These are phyloP conservation scores for Claviceps pazoutovae DNA, from an alignment of 2,329 filamentous ascomycete species.

Conservation along the genomic window DNA sequence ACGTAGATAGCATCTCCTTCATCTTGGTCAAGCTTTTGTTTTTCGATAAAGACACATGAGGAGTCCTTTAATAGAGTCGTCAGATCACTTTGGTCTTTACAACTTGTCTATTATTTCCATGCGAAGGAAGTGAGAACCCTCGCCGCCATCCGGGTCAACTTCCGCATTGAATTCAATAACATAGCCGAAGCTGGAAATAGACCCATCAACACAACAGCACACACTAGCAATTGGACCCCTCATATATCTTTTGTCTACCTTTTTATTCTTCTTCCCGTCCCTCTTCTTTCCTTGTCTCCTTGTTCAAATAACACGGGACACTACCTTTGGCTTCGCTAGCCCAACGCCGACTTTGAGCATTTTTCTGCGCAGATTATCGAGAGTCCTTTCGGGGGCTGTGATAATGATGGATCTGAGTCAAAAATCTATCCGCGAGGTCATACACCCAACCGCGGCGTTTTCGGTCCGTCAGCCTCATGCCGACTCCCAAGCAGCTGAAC, in stretches of 20 bases:
- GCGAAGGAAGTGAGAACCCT: not conserved
- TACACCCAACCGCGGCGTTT: conserved; percentile 45
- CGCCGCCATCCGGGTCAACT: not conserved
- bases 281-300: not conserved
- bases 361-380: not conserved
- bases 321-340: too few species aligned
- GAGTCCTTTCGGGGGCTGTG: not conserved
- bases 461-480: conserved; percentile 4
- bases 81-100: not conserved
- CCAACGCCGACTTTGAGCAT: not conserved
- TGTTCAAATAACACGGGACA: not conserved
- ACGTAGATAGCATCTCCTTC: not conserved
- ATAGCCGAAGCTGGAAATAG: not conserved
- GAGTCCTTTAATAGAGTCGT: not conserved
- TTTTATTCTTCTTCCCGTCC: too few species aligned
- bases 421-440: conserved; percentile 37
- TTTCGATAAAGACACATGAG: conserved; percentile 1
- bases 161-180: not conserved
- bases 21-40: not conserved
- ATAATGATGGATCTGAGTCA: conserved; percentile 39
- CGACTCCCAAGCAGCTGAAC: conserved; percentile 3
- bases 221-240: not conserved
- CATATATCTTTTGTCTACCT: not conserved
- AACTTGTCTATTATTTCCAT: not conserved
- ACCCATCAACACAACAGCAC: not conserved